A percentile compares a stretch with the other conserved stretches of the same genome.
These are phyloP conservation scores for Avena eriantha DNA, from an alignment of 176 grass and related monocot species.

Conservation along the genomic window DNA sequence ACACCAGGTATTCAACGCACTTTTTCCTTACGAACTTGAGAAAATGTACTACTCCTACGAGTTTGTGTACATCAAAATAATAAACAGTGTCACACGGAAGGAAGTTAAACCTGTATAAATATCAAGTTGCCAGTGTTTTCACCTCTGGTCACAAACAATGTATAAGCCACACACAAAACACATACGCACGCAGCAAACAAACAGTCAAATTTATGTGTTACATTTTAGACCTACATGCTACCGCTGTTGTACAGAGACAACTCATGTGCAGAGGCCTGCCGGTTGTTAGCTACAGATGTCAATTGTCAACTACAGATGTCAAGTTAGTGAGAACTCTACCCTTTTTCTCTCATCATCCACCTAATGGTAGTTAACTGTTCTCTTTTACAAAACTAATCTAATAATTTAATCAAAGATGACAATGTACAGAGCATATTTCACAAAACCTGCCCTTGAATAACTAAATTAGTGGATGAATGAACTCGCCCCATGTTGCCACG, in stretches of 20 bases:
- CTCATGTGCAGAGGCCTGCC: slow-evolving; percentile 37
- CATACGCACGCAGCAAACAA: slow-evolving; percentile 19
- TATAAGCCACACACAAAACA: slow-evolving; percentile 1
- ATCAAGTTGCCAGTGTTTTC: background rate
- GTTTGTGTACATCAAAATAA: too few relatives aligned
- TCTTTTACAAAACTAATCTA: slow-evolving; percentile 34
- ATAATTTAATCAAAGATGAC: slow-evolving; percentile 7
- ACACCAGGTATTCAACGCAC: background rate
- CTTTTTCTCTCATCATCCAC: slow-evolving; percentile 26
- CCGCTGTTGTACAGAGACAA: slow-evolving; percentile 37
- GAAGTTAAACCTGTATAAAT: slow-evolving; percentile 24
- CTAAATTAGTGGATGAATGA: slow-evolving; percentile 55
- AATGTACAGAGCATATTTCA: slow-evolving; percentile 43
- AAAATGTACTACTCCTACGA: background rate
- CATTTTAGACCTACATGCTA: slow-evolving; percentile 29
- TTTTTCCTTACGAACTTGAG: too few relatives aligned
- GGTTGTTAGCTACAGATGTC: background rate
- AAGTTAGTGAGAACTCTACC: slow-evolving; percentile 8
- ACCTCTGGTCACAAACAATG: background rate
- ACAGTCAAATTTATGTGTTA: slow-evolving; percentile 7
- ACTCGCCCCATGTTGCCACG: slow-evolving; percentile 30
- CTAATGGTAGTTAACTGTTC: slow-evolving; percentile 28
- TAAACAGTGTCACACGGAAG: background rate
- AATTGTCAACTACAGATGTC: slow-evolving; percentile 35
- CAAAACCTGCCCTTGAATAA: slow-evolving; percentile 46